Evolutionary conservation across 805 yeast species (phyloP).

Genomic region (Wickerhamiella galacta): DNA sequence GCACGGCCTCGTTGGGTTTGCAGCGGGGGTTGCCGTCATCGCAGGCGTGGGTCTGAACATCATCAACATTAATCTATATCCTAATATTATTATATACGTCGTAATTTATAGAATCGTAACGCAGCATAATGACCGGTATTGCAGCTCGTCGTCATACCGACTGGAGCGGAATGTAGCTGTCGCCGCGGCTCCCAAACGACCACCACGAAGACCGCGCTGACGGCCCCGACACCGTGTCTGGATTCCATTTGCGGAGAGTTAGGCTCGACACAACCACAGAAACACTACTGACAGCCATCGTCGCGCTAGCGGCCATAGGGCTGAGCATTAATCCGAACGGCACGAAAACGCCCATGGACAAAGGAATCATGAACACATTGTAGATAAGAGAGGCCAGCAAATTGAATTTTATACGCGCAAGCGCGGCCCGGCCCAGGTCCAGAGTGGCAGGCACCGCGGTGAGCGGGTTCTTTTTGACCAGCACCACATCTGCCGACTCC

Average conservation of each 20-base stretch:
- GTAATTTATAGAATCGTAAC: too few relatives aligned
- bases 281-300: slow-evolving; percentile 87
- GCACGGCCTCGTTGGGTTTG: too few relatives aligned
- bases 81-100: too few relatives aligned
- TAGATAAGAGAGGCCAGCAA: slow-evolving; percentile 75
- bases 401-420: slow-evolving; percentile 62
- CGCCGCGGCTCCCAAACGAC: too few relatives aligned
- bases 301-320: slow-evolving; percentile 80
- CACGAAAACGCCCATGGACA: slow-evolving; percentile 81
- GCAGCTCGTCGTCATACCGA: too few relatives aligned
- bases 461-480: slow-evolving; percentile 26
- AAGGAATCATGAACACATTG: slow-evolving; percentile 76
- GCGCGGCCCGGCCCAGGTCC: slow-evolving; percentile 53
- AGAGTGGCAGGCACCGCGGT: slow-evolving; percentile 33
- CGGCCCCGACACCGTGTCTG: too few relatives aligned
- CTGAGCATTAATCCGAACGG: slow-evolving; percentile 61
- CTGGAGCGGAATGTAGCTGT: too few relatives aligned
- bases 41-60: too few relatives aligned
- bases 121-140: too few relatives aligned
- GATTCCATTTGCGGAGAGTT: slow-evolving; percentile 40
- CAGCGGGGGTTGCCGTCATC: too few relatives aligned
- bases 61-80: too few relatives aligned
- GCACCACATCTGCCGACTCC: slow-evolving; percentile 88
- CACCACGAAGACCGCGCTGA: too few relatives aligned
- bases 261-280: slow-evolving; percentile 77